Conservation (phyloP, 176 grass and related monocot genomes). For the Aechmea fasciata region DNA sequence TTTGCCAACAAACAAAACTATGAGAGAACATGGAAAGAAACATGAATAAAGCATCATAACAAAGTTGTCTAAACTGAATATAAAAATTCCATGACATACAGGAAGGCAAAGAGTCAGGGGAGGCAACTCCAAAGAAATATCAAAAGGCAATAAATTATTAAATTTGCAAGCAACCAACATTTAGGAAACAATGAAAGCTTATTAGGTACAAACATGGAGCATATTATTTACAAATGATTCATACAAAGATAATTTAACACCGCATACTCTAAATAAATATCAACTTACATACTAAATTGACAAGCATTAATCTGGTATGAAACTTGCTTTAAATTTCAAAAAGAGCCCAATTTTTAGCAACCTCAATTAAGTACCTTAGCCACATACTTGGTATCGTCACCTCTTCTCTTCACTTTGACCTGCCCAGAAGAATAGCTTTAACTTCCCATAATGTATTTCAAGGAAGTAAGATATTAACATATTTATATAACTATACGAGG, state of each 20-base stretch:
- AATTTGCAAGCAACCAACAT: background rate
- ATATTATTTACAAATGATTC: background rate
- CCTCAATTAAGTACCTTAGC: constrained; percentile 62
- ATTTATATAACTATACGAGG: too few species aligned
- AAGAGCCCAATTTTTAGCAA: background rate
- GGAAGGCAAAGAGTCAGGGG: background rate
- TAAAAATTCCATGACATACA: too few species aligned
- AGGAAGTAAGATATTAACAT: too few species aligned
- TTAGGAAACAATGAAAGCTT: background rate
- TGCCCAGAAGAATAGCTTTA: constrained; percentile 18
- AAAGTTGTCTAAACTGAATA: too few species aligned
- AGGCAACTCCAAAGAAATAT: background rate
- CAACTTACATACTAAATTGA: background rate
- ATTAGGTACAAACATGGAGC: background rate
- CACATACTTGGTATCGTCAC: constrained; percentile 91
- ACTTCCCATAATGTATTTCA: too few species aligned
- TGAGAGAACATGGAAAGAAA: too few species aligned
- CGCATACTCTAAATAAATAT: background rate
- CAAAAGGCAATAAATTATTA: background rate
- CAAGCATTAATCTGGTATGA: background rate
- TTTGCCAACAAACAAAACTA: too few species aligned
- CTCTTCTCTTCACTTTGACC: constrained; percentile 96
- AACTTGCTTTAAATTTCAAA: background rate
- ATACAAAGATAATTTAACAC: background rate
- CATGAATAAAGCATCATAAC: too few species aligned